phyloP scores from a whole-genome alignment of 495 filamentous ascomycete species.

The Tuber umbilicatum region DNA sequence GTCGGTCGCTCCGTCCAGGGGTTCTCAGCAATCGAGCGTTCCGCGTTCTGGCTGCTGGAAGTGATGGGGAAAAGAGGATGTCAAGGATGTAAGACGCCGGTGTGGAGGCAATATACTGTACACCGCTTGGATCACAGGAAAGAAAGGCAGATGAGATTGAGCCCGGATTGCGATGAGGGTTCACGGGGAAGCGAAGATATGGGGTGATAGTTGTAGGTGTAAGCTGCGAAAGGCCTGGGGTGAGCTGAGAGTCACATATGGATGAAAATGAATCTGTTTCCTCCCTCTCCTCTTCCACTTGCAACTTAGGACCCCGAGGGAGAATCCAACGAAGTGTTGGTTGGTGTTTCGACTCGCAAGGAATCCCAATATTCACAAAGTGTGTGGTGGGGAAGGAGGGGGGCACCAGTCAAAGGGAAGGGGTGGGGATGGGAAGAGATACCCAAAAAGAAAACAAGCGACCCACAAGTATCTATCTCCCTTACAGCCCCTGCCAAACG shows the following conservation, averaged over 20 bases:
- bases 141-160: slow-evolving; percentile 16
- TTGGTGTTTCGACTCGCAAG: slow-evolving; percentile 29
- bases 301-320: neutral
- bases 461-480: slow-evolving; percentile 22
- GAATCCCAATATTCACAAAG: slow-evolving; percentile 21
- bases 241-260: slow-evolving; percentile 31
- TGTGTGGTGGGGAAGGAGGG: slow-evolving; percentile 14
- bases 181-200: slow-evolving; percentile 8
- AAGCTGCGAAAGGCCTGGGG: slow-evolving; percentile 10
- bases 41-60: neutral
- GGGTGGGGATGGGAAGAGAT: slow-evolving; percentile 15
- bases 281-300: slow-evolving; percentile 1
- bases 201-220: slow-evolving; percentile 7
- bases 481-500: slow-evolving; percentile 13
- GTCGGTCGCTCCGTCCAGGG: slow-evolving; percentile 25
- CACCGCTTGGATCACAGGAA: slow-evolving; percentile 5
- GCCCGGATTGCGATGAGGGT: slow-evolving; percentile 10
- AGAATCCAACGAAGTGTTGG: slow-evolving; percentile 18
- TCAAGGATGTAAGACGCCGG: neutral
- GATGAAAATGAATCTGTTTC: slow-evolving; percentile 16
- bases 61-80: neutral
- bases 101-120: slow-evolving; percentile 11
- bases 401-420: neutral
- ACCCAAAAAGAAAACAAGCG: slow-evolving; percentile 15
- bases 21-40: neutral